A percentile compares a stretch with the other conserved stretches of the same genome.
These are phyloP conservation scores for Plenodomus lindquistii DNA, from an alignment of 2,329 filamentous ascomycete genomes.

Conservation along the genomic window DNA sequence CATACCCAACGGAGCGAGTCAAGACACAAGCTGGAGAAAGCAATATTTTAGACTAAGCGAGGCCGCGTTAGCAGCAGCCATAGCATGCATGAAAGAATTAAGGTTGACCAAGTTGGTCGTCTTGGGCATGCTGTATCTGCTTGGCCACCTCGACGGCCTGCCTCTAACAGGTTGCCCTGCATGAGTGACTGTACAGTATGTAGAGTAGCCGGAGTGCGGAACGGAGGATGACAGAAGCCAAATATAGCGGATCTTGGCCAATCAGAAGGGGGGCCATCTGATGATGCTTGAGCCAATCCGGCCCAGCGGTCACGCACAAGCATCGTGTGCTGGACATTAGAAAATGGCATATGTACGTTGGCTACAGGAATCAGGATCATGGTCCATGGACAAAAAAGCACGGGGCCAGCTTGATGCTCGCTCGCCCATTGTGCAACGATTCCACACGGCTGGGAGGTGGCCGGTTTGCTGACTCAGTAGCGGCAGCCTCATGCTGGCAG, in stretches of 20 bases:
- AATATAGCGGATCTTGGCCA: conserved; percentile 1
- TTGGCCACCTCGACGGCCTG: background rate
- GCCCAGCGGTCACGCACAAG: background rate
- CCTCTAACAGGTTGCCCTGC: background rate
- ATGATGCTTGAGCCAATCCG: conserved; percentile 1
- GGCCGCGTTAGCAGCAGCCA: background rate
- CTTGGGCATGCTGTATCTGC: background rate
- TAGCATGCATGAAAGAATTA: conserved; percentile 8
- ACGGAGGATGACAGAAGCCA: background rate
- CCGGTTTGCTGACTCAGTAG: background rate
- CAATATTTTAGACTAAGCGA: background rate
- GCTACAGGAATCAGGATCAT: too few relatives aligned
- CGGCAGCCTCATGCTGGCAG: background rate
- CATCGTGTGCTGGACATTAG: background rate
- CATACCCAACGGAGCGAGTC: background rate
- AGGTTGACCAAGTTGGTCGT: conserved; percentile 1
- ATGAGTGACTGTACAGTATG: too few relatives aligned
- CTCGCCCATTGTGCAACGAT: too few relatives aligned
- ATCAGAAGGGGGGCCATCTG: background rate
- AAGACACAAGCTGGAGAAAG: background rate
- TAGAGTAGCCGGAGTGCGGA: background rate
- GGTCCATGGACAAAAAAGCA: background rate
- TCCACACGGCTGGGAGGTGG: background rate
- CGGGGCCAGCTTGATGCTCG: conserved; percentile 1
- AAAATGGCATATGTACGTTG: background rate